Conservation (phyloP, 2,329 filamentous ascomycete species). For the Arthrinium phaeospermum region DNA sequence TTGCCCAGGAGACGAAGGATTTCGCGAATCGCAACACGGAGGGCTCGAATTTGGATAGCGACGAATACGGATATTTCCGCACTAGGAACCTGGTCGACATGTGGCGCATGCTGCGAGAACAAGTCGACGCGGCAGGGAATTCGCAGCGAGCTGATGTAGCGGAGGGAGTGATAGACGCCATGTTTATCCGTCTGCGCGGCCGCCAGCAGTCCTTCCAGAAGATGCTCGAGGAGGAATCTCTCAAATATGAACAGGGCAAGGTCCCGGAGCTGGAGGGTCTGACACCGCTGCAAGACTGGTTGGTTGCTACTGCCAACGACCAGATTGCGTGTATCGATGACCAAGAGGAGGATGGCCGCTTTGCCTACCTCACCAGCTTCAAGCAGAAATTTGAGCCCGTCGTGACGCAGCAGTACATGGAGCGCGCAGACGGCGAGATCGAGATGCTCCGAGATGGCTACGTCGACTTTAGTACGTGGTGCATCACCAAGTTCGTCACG, state of each 20-base stretch:
- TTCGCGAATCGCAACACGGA: constrained; percentile 80
- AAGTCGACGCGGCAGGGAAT: constrained; percentile 82
- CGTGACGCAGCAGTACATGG: constrained; percentile 80
- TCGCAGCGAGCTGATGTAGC: constrained; percentile 89
- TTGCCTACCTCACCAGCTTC: constrained; percentile 87
- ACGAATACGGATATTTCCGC: constrained; percentile 88
- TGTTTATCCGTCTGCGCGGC: constrained; percentile 84
- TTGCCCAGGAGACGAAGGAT: constrained; percentile 78
- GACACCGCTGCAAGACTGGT: constrained; percentile 91
- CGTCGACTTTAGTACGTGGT: constrained; percentile 93
- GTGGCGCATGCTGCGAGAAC: constrained; percentile 97
- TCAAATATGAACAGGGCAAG: constrained; percentile 68
- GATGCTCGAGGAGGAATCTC: constrained; percentile 85
- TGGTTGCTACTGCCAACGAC: constrained; percentile 95
- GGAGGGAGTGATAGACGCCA: constrained; percentile 93
- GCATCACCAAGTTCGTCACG: constrained; percentile 83
- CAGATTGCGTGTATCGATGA: constrained; percentile 99
- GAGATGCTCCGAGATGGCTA: constrained; percentile 84
- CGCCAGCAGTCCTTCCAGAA: constrained; percentile 87
- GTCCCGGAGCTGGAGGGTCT: constrained; percentile 67
- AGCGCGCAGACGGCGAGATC: constrained; percentile 75
- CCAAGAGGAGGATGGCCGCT: constrained; percentile 73
- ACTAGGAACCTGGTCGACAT: constrained; percentile 92
- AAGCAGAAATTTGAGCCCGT: constrained; percentile 80
- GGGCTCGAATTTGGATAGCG: constrained; percentile 77